Evolutionary conservation across 1,284 basidiomycete species (phyloP).

Genomic region (Golubevia sp.): DNA sequence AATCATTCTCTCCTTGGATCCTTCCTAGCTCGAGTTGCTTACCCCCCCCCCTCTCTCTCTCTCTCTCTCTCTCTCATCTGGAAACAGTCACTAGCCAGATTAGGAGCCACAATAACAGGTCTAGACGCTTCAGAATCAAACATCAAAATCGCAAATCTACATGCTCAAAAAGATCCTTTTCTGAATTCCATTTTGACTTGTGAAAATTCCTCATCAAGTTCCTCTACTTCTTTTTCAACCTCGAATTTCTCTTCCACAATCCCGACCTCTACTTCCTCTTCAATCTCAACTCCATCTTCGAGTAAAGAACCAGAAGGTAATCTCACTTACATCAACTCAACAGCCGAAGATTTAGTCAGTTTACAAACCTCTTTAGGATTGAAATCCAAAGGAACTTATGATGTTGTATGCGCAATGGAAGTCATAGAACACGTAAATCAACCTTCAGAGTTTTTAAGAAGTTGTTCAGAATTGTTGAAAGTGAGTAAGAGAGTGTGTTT

Average conservation of each 20-base stretch:
- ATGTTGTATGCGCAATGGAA: slow-evolving; percentile 96
- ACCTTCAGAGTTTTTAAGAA: slow-evolving; percentile 73
- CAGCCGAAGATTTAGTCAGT: slow-evolving; percentile 76
- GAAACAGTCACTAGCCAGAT: slow-evolving; percentile 81
- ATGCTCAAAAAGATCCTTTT: slow-evolving; percentile 77
- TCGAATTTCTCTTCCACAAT: too few relatives aligned
- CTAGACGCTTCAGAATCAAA: slow-evolving; percentile 89
- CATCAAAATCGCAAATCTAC: slow-evolving; percentile 81
- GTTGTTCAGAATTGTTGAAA: slow-evolving; percentile 40
- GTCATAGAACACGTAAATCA: slow-evolving; percentile 97
- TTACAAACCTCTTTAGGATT: slow-evolving; percentile 58
- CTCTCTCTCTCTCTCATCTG: too few relatives aligned
- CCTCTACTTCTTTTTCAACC: too few relatives aligned
- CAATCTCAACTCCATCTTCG: background rate
- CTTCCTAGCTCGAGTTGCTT: slow-evolving; percentile 1
- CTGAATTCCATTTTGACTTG: slow-evolving; percentile 7
- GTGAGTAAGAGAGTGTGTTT: too few relatives aligned
- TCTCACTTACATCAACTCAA: slow-evolving; percentile 74
- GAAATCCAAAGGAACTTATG: slow-evolving; percentile 70
- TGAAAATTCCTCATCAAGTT: too few relatives aligned
- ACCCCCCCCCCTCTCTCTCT: slow-evolving; percentile 5
- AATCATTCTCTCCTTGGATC: background rate
- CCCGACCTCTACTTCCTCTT: too few relatives aligned
- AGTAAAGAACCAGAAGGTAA: too few relatives aligned
- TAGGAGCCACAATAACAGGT: slow-evolving; percentile 83